phyloP scores from a whole-genome alignment of 805 yeast species.

The Torulaspora gathmanii region DNA sequence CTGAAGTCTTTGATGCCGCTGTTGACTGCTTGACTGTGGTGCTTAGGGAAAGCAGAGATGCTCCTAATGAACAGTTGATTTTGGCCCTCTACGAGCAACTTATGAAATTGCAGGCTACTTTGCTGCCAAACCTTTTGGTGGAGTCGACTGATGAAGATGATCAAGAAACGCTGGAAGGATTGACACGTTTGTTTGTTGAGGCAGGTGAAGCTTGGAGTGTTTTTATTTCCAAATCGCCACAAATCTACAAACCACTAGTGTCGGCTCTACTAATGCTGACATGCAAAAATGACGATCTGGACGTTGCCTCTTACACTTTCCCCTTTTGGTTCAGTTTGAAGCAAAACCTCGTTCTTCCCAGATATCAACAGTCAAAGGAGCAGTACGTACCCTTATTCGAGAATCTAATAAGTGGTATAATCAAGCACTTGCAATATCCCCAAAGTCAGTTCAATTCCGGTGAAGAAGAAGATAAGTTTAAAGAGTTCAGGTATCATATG shows the following conservation, averaged over 20 bases:
- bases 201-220: conserved; percentile 97
- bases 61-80: conserved; percentile 57
- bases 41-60: conserved; percentile 74
- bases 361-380: conserved; percentile 28
- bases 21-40: conserved; percentile 82
- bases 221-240: conserved; percentile 67
- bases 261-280: conserved; percentile 67
- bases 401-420: conserved; percentile 33
- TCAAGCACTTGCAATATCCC: conserved; percentile 77
- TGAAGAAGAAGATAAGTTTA: conserved; percentile 87
- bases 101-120: conserved; percentile 51
- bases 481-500: conserved; percentile 91
- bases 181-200: conserved; percentile 76
- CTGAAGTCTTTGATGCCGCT: conserved; percentile 72
- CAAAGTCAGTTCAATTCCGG: conserved; percentile 55
- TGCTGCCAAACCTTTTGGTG: conserved; percentile 37
- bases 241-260: conserved; percentile 65
- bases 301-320: conserved; percentile 83
- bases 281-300: conserved; percentile 74
- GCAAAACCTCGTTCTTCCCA: conserved; percentile 45
- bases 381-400: conserved; percentile 25
- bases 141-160: conserved; percentile 39
- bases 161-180: conserved; percentile 56
- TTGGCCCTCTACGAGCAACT: conserved; percentile 65
- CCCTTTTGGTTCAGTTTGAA: conserved; percentile 86